Evolutionary conservation across 2,329 filamentous ascomycete species (phyloP).

Genomic region (Paecilomyces formosus): DNA sequence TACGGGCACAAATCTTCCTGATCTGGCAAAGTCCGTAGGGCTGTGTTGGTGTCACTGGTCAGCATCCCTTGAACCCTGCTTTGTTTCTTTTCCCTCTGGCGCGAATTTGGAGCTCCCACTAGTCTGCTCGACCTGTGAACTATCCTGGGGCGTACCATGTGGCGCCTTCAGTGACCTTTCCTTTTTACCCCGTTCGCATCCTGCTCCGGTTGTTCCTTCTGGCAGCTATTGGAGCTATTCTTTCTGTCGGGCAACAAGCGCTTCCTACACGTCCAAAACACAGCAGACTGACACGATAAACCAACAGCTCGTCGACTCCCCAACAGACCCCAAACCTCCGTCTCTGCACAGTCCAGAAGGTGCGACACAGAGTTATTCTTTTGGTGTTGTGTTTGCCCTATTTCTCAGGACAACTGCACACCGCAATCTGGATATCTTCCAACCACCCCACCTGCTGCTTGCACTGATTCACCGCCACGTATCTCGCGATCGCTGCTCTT

Average conservation of each 20-base stretch:
- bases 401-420: background rate
- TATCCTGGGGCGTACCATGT: background rate
- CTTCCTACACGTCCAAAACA: background rate
- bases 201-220: background rate
- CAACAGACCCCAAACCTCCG: background rate
- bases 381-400: background rate
- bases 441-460: constrained; percentile 1
- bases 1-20: background rate
- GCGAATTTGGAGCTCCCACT: background rate
- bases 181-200: background rate
- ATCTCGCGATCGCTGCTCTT: constrained; percentile 1
- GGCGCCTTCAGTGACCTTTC: background rate
- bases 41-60: background rate
- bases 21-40: constrained; percentile 2
- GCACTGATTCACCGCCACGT: constrained; percentile 5
- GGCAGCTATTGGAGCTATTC: background rate
- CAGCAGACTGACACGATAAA: background rate
- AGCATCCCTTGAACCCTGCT: constrained; percentile 6
- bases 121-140: background rate
- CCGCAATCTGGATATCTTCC: background rate
- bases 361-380: background rate
- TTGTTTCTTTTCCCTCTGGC: constrained; percentile 1
- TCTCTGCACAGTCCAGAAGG: background rate
- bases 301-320: background rate
- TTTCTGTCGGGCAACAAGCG: background rate